Evolutionary conservation across 2,329 filamentous ascomycete genomes (phyloP), one percentile per base, ranked within the genome.

Genomic region (Eurotiales sp.): DNA sequence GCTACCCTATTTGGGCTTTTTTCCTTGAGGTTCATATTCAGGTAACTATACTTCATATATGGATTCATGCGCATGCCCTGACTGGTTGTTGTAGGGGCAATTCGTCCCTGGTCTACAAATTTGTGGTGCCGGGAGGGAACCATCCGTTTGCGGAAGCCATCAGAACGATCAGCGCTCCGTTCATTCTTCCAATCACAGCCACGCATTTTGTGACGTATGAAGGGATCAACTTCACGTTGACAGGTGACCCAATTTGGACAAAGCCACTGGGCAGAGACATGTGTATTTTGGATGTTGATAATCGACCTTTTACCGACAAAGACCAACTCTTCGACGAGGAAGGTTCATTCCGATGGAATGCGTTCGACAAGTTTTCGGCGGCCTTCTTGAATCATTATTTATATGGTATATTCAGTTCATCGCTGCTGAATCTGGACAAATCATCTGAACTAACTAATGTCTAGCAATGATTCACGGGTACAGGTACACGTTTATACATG

Each of bases 321-420:
- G 7, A 48, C 27, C 21, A 48, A 14, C 34, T 48, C 12, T 48
- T 48, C 19, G 23, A 40, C 27, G 45, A 48, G 14, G 8, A 48
- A 22, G 21, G 21, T 40, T n/a, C 22, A n/a, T n/a, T 48, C 21
- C n/a, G 27, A 15, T 48, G 45, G 45, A 34, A 23, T 14, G 39
- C 30, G 22, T 48, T 48, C 11, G 45, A 48, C 45, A 48, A 48
- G 22, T 48, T 39, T 19, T 48, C 45, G 19, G 34, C 10, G 10
- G 45, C 21, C 22, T 4, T 48, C 29, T 48, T 48, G 15, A 48
- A 48, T 30, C 45, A 48, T 23, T 48, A 48, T 48, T 34, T 48
- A 40, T 48, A 48, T 48, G 23, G 45, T 27, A 40, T 15, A 17
- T 27, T 30, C 14, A 14, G n/a, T 17, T 19, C 8, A 48, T 39